Base-by-base conservation (phyloP, 768 basidiomycete species). In the Russula olivacea region DNA sequence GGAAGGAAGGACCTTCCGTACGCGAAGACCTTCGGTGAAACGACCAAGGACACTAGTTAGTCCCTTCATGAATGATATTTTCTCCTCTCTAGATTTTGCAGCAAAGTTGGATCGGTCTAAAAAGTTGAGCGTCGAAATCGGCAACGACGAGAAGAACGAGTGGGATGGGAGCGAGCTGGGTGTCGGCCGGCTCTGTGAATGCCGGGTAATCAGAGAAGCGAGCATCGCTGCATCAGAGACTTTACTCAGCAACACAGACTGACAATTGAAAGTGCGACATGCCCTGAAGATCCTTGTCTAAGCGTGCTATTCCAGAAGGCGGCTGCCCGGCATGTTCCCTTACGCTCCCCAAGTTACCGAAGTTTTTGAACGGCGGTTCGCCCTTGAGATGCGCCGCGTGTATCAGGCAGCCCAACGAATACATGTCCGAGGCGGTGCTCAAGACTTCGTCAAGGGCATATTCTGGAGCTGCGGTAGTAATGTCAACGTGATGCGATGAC, bases 81-180 rank as follows among this genome's bases (percentile, higher is more conserved):
- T 98, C 71, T 98, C 97, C 76, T 98, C 96, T 60, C 88, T 78
- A 2, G 93, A 87, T 74, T 98, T 97, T 0, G 92, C 85, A 0
- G 94, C 91, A 72, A 98, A 99, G 61, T 88, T 96, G 4, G 95
- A 91, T 15, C 96, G 86, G 70, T 98, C 96, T 58, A 99, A 78
- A 76, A 98, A 99, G 71, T 93, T 94, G 36, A 99, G 81, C 0
- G 96, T 98, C 2, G 92, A 95, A 25, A 98, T 94, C 8, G 96
- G 92, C 12, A 98, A 79, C 4, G 93, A 96, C 1, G 92, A 95
- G 77, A 99, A 98, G 79, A 95, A 98, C 0, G 93, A 72, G 70
- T 93, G 87, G 0, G 88, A 82, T 4, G 93, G 88, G 28, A 98
- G 81, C 3, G 88, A 84, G 3, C 83, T 78, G 7, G 96, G 91